Base-by-base conservation (phyloP, 1,284 basidiomycete species). In the Sparassis latifolia region DNA sequence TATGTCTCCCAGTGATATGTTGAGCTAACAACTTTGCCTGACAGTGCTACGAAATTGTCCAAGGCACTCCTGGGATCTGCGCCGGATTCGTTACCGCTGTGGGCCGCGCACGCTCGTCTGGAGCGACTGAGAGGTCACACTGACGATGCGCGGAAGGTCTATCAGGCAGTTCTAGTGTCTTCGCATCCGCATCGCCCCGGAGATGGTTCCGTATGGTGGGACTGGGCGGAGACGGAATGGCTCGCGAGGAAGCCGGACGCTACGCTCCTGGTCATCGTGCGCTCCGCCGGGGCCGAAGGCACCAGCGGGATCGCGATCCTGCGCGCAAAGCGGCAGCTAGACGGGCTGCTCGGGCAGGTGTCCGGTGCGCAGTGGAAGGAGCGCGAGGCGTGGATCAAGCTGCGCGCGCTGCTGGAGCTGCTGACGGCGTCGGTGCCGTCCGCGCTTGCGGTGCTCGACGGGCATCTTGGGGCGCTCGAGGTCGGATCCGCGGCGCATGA, bases 221-320 rank as follows among this genome's bases (percentile, higher is more conserved):
- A 87, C 45, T 97, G 92, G 91, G 89, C 87, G 0, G 87, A 93
- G 63, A 79, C 94, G 78, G 92, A 96, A 66, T 93, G 86, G 86
- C 67, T 89, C n/a, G 69, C 73, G 9, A 77, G 79, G 0, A 62
- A 75, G 33, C 58, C 69, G 20, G 76, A 79, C 39, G 71, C 73
- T 37, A 76, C 82, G 9, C 62, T 80, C 30, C 66, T 73, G 40
- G 70, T 84, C 41, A 70, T 83, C 35, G 62, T 84, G 44, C 75
- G 69, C n/a, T 74, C 80, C 12, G 76, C 73, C 9, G 76, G 74
- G 3, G 69, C 80, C 32, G 69, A 78, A 50, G 77, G 78, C 29
- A 63, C 68, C 5, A 73, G 77, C 4, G 76, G 78, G 0, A 68
- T 84, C 50, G 71, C 72, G 32, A 59, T 81, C 44, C 68, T 86